Base-by-base conservation (phyloP, 441 rosid genomes). In the Populus tomentosa region DNA sequence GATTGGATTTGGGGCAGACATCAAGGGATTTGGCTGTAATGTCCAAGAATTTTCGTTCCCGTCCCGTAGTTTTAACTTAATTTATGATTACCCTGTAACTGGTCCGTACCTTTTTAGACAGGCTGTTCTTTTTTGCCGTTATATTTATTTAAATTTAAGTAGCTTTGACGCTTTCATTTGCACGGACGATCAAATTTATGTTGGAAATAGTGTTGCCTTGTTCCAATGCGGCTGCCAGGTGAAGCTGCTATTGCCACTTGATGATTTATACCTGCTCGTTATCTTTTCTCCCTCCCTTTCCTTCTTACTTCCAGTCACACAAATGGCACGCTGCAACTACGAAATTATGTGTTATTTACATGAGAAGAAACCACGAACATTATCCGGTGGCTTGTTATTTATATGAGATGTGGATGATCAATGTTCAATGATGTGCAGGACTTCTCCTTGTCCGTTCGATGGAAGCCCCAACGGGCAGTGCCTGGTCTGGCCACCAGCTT, bases 21-120 rank as follows among this genome's bases (percentile, higher is more conserved):
- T 35, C 13, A 46, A 61, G 75, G 84, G 82, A 79, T 81, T 38
- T 61, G 81, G 83, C 74, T 63, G 82, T 76, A 86, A 73, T 40
- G 77, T 76, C 46, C 71, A 50, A 33, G 67, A 82, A 36, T 63
- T 40, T 71, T 69, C 71, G 50, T 77, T 78, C 79, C 72, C 69
- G 9, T 36, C 77, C 83, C 69, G 61, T 21, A 50, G 69, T 67
- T 35, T 53, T 75, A 36, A 9, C 72, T 10, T 32, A 35, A 68
- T 70, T 71, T 64, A 65, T 56, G 56, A 75, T 69, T 7, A 18
- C 42, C 59, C 70, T 70, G 79, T 65, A 65, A 70, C 69, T 26
- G 64, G 4, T 63, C 24, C 9, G 4, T 8, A 28, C 70, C 75
- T 23, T 8, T 62, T 23, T 14, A 4, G 59, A 40, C 7, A 9